Evolutionary conservation across 78 protist genomes (phyloP).

Genomic region (Cavenderia fasciculata): DNA sequence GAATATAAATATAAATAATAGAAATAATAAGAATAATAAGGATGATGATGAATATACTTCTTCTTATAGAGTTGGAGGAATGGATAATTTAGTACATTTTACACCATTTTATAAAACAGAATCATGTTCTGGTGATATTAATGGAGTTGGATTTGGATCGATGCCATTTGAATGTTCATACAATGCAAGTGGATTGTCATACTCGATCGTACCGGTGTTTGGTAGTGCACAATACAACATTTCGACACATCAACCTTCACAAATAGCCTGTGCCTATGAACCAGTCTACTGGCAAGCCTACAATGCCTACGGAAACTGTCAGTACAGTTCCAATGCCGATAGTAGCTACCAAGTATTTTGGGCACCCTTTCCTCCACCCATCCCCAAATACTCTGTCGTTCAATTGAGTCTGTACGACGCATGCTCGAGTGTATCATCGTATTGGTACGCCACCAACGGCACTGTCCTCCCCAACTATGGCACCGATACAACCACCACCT

Average conservation of each 20-base stretch:
- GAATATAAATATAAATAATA: no score
- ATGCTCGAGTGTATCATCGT: neutral
- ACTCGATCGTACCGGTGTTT: neutral
- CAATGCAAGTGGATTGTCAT: neutral
- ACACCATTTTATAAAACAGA: neutral
- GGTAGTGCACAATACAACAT: neutral
- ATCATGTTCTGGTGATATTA: neutral
- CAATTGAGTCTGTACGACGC: neutral
- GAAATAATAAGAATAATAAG: no score
- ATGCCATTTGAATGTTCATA: slow-evolving; percentile 1
- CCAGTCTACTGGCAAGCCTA: neutral
- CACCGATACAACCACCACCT: neutral
- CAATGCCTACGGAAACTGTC: neutral
- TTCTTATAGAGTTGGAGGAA: neutral
- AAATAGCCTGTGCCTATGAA: no score
- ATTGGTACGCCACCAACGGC: slow-evolving; percentile 12
- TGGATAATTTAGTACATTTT: neutral
- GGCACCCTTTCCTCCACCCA: neutral
- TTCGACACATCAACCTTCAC: neutral
- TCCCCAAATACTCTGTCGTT: neutral
- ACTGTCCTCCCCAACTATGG: neutral
- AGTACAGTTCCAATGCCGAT: neutral
- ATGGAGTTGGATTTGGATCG: slow-evolving; percentile 5
- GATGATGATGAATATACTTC: neutral
- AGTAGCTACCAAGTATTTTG: neutral